Percentiles rank a stretch among this genome's conserved stretches.
Evolutionary conservation across 352 stramenopile species (phyloP).

Genomic region (Blastocystis hominis): DNA sequence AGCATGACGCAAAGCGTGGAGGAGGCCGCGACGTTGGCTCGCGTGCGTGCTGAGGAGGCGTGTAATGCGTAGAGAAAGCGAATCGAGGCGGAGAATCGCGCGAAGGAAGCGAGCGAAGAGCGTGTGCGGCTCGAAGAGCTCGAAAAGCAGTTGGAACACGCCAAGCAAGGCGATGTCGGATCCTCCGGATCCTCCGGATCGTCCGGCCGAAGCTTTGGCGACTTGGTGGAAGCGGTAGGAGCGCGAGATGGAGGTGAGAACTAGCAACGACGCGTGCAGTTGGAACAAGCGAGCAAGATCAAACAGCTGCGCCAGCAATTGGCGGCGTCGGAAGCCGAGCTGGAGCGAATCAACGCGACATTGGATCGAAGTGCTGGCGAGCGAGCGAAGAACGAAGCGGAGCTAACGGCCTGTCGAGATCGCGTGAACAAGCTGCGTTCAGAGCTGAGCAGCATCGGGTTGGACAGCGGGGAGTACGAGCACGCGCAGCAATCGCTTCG

Average conservation of each 20-base stretch:
- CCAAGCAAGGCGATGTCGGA: not conserved
- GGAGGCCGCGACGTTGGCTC: not conserved
- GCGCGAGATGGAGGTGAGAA: not conserved
- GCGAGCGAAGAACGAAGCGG: not conserved
- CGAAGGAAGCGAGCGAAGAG: constrained; percentile 71
- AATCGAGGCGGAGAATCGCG: constrained; percentile 67
- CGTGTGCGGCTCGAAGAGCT: constrained; percentile 70
- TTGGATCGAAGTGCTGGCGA: not conserved
- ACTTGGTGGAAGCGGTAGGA: not conserved
- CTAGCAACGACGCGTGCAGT: not conserved
- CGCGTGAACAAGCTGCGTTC: not conserved
- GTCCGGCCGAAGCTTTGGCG: not conserved
- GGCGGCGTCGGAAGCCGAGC: not conserved
- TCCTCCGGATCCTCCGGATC: too few species aligned
- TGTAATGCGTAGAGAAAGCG: not conserved
- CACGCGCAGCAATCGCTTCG: not conserved
- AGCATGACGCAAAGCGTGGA: not conserved
- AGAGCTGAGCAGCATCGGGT: not conserved
- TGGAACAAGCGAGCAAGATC: not conserved
- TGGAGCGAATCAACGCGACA: not conserved
- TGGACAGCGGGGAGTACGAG: not conserved
- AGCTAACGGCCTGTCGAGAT: not conserved
- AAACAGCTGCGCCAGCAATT: not conserved
- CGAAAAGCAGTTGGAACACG: constrained; percentile 53
- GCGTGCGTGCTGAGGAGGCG: not conserved